Base-by-base conservation (phyloP, 225 moss, liverwort and hornwort genomes). In the Climacium dendroides region DNA sequence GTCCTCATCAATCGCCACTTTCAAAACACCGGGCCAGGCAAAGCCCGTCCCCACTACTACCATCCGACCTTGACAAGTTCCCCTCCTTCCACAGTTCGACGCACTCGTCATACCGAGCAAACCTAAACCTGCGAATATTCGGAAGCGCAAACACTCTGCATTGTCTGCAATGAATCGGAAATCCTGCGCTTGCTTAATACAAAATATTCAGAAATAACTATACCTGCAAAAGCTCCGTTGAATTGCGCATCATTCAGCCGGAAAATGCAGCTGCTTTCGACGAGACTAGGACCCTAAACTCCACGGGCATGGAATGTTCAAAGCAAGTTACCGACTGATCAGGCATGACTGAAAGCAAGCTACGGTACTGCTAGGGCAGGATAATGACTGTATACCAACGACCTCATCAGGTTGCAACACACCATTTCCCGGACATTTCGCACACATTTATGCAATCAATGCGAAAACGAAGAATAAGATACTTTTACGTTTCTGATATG, bases 161-260 rank as follows among this genome's bases (percentile, higher is more conserved):
- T n/a, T n/a, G n/a, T n/a, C n/a, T n/a, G n/a, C n/a, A n/a, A 10
- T 3, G 34, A 16, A 25, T 25, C 15, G 43, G 14, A 20, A 60
- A 20, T 32, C 37, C 13, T 43, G 19, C 7, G 2, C 19, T 20
- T 43, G 28, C 29, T 29, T 2, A 13, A 7, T 41, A 29, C 5
- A 13, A 29, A 13, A 30, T 5, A 1, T 6, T 13, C 30, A 2
- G 13, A 20, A 13, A 41, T 9, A 1, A 30, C 6, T 30, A 0
- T 8, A 25, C 11, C 10, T 63, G 63, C 25, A 1, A 35, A 63
- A 37, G 26, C 15, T 52, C 14, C 28, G 37, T 82, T 19, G 48
- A 65, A 35, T 25, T 19, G 26, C 23, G 32, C 50, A 52, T 82
- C 25, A n/a, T 37, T 32, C 29, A 28, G 82, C 52, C 69, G 69